Evolutionary conservation across 148 eudicot genomes (phyloP).

Genomic region (Amaranthus cruentus): DNA sequence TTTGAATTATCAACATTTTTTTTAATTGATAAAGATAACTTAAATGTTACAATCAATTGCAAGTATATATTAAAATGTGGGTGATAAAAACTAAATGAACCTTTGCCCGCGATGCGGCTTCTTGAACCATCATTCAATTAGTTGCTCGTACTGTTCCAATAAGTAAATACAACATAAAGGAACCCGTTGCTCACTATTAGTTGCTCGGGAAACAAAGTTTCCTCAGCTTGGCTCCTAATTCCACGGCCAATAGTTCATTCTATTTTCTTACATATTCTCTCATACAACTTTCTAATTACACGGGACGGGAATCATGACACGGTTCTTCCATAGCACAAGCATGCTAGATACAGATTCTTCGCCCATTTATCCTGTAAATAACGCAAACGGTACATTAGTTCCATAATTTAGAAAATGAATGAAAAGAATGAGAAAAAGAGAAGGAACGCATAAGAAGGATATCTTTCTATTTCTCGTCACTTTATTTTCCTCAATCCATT

Average conservation of each 20-base stretch:
- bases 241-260: slow-evolving; percentile 8
- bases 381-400: background rate
- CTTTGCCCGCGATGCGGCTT: background rate
- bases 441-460: no score
- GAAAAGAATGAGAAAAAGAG: no score
- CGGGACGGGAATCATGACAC: slow-evolving; percentile 41
- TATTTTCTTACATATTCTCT: slow-evolving; percentile 1
- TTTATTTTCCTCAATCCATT: no score
- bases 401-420: background rate
- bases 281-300: slow-evolving; percentile 19
- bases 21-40: no score
- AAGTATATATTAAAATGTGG: no score
- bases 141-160: no score
- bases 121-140: no score
- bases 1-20: no score
- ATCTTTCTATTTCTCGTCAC: no score
- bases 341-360: slow-evolving; percentile 71
- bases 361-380: slow-evolving; percentile 83
- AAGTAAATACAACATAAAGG: slow-evolving; percentile 21
- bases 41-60: no score
- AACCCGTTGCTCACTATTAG: slow-evolving; percentile 1
- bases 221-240: slow-evolving; percentile 17
- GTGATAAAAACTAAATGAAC: background rate
- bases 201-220: slow-evolving; percentile 16
- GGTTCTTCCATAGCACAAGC: slow-evolving; percentile 73